Evolutionary conservation across 1,284 basidiomycete species (phyloP).

Genomic region (Coniferiporia weirii): DNA sequence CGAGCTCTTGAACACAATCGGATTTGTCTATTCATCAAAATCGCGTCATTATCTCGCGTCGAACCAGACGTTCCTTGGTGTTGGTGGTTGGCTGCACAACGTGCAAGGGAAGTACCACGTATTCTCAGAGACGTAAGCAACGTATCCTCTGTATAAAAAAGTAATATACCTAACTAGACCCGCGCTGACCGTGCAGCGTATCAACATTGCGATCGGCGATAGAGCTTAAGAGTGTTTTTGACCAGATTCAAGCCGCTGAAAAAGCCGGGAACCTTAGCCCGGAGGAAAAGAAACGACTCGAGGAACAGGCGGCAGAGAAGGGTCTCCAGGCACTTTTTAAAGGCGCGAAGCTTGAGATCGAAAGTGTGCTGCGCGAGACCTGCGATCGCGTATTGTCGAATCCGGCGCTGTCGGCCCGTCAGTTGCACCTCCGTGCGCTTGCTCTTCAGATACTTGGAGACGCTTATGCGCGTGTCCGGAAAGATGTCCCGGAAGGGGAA

Average conservation of each 20-base stretch:
- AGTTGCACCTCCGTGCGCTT: slow-evolving; percentile 70
- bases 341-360: slow-evolving; percentile 93
- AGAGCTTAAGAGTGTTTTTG: slow-evolving; percentile 92
- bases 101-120: slow-evolving; percentile 93
- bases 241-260: slow-evolving; percentile 91
- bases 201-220: slow-evolving; percentile 85
- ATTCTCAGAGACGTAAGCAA: slow-evolving; percentile 81
- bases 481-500: slow-evolving; percentile 48
- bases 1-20: slow-evolving; percentile 88
- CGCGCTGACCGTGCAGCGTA: slow-evolving; percentile 45
- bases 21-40: slow-evolving; percentile 85
- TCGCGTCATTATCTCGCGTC: slow-evolving; percentile 79
- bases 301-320: slow-evolving; percentile 96
- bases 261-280: slow-evolving; percentile 79
- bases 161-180: not conserved
- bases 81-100: slow-evolving; percentile 91
- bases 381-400: slow-evolving; percentile 83
- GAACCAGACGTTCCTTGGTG: slow-evolving; percentile 72
- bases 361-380: slow-evolving; percentile 89
- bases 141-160: not conserved
- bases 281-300: slow-evolving; percentile 85
- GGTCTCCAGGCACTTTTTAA: slow-evolving; percentile 92
- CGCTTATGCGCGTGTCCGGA: slow-evolving; percentile 64
- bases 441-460: slow-evolving; percentile 83
- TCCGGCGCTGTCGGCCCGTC: slow-evolving; percentile 46